These are phyloP conservation scores for Pilasporangium apinafurcum DNA, from an alignment of 352 stramenopile species.

Conservation along the genomic window DNA sequence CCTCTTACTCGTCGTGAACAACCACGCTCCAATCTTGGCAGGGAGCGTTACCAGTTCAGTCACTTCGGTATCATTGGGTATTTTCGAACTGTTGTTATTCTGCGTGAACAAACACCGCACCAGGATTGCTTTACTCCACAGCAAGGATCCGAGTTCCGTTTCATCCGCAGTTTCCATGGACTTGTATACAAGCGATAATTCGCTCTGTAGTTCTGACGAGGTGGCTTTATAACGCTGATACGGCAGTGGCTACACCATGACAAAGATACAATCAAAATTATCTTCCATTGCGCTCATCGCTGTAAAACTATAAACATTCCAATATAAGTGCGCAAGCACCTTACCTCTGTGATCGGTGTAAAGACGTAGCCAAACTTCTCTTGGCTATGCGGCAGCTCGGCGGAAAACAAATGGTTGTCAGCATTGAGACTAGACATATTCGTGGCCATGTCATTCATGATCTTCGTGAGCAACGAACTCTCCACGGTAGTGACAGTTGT, in stretches of 20 bases:
- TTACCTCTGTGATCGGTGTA: slow-evolving; percentile 57
- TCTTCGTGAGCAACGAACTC: slow-evolving; percentile 34
- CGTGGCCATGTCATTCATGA: slow-evolving; percentile 67
- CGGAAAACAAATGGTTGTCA: slow-evolving; percentile 52
- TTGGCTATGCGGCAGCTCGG: slow-evolving; percentile 26
- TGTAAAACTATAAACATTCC: neutral
- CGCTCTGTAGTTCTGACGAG: slow-evolving; percentile 35
- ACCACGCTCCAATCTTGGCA: slow-evolving; percentile 57
- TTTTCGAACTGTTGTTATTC: slow-evolving; percentile 2
- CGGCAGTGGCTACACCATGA: slow-evolving; percentile 24
- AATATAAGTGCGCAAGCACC: neutral
- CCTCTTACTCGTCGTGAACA: slow-evolving; percentile 73
- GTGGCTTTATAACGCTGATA: slow-evolving; percentile 57
- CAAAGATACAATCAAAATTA: too few species aligned
- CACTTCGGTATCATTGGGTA: neutral
- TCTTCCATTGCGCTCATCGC: neutral
- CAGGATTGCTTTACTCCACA: slow-evolving; percentile 75
- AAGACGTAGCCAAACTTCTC: slow-evolving; percentile 85
- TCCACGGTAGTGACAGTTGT: slow-evolving; percentile 1
- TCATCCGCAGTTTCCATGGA: slow-evolving; percentile 48
- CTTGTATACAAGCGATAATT: slow-evolving; percentile 53
- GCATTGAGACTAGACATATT: slow-evolving; percentile 67
- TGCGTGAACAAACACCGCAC: slow-evolving; percentile 38
- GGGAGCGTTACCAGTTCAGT: slow-evolving; percentile 20
- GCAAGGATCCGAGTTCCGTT: slow-evolving; percentile 40